phyloP scores from a whole-genome alignment of 2,329 filamentous ascomycete species.

The Clathrospora elynae region DNA sequence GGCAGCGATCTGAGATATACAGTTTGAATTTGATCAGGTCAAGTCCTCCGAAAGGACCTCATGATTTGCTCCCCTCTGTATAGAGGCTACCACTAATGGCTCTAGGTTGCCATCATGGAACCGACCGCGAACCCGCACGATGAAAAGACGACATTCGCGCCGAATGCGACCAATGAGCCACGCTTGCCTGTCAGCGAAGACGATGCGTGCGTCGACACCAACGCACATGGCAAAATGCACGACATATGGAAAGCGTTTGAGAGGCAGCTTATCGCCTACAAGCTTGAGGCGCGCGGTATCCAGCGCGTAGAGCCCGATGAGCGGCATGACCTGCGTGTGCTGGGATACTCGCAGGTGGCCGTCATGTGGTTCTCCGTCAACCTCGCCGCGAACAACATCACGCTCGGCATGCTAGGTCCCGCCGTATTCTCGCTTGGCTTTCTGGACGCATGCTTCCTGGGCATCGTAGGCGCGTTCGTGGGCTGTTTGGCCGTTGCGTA shows the following conservation, averaged over 20 bases:
- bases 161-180: slow-evolving; percentile 19
- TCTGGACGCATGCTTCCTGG: slow-evolving; percentile 60
- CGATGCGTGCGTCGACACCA: no score
- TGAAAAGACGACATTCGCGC: slow-evolving; percentile 28
- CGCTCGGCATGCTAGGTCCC: slow-evolving; percentile 67
- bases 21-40: slow-evolving; percentile 61
- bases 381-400: slow-evolving; percentile 66
- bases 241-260: slow-evolving; percentile 45
- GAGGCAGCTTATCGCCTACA: slow-evolving; percentile 54
- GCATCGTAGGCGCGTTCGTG: slow-evolving; percentile 62
- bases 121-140: slow-evolving; percentile 8
- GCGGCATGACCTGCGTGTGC: slow-evolving; percentile 57
- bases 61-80: slow-evolving; percentile 49
- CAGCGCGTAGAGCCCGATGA: slow-evolving; percentile 62
- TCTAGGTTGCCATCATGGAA: slow-evolving; percentile 39
- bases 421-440: slow-evolving; percentile 64
- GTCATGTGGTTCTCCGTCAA: slow-evolving; percentile 68
- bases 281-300: slow-evolving; percentile 65
- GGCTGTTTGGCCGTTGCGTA: slow-evolving; percentile 63
- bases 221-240: slow-evolving; percentile 19
- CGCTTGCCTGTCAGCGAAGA: slow-evolving; percentile 26
- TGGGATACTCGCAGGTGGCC: slow-evolving; percentile 62
- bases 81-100: slow-evolving; percentile 41
- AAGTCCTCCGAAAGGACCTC: slow-evolving; percentile 60
- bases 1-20: slow-evolving; percentile 57